Conservation (phyloP, 768 basidiomycete species). For the Chalciporus pseudorubinellus region DNA sequence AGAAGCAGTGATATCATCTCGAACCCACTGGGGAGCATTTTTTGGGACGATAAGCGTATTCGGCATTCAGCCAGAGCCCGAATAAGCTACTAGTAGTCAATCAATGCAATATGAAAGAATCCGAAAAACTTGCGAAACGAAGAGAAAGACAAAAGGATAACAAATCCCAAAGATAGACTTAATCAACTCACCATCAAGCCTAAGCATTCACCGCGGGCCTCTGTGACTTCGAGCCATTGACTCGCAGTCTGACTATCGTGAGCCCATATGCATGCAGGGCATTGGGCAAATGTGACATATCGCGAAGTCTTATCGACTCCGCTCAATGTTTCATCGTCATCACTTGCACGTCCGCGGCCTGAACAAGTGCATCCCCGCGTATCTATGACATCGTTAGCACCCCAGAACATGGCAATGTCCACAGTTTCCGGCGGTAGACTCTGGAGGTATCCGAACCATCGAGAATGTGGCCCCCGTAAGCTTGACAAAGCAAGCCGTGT, state of each 20-base stretch:
- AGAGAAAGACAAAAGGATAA: neutral
- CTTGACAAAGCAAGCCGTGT: conserved; percentile 34
- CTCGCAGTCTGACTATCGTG: conserved; percentile 31
- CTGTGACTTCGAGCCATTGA: conserved; percentile 35
- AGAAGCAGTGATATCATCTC: neutral
- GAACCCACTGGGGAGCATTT: neutral
- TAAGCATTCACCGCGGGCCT: conserved; percentile 26
- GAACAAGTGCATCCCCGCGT: conserved; percentile 16
- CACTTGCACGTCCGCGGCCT: conserved; percentile 12
- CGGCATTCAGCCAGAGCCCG: conserved; percentile 12
- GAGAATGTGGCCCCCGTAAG: conserved; percentile 45
- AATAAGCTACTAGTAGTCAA: conserved; percentile 1
- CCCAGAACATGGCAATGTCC: conserved; percentile 66
- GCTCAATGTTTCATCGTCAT: conserved; percentile 8
- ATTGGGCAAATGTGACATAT: conserved; percentile 3
- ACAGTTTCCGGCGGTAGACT: conserved; percentile 53
- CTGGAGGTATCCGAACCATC: conserved; percentile 66
- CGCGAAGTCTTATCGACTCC: neutral
- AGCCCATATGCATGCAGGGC: conserved; percentile 19
- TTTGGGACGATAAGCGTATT: conserved; percentile 6
- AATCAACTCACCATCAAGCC: conserved; percentile 28
- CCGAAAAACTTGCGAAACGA: neutral
- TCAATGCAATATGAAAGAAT: conserved; percentile 13
- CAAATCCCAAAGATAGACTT: conserved; percentile 6
- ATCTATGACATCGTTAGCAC: conserved; percentile 22